These are phyloP conservation scores for Cyberlindnera euphorbiae DNA, from an alignment of 805 yeast species.

Conservation along the genomic window DNA sequence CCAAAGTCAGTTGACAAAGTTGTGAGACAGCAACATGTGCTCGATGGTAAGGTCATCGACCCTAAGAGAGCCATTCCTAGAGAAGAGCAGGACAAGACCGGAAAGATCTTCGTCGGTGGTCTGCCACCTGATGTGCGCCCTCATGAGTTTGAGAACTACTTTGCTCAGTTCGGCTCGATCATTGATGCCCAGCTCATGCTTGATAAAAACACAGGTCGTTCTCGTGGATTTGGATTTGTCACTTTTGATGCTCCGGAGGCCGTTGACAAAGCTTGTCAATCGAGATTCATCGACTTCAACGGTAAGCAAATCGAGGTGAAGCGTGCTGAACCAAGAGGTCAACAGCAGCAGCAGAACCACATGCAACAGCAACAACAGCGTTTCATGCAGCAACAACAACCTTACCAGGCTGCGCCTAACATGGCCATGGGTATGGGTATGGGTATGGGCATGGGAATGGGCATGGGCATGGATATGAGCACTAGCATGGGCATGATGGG, in stretches of 20 bases:
- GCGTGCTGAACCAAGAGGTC: slow-evolving; percentile 79
- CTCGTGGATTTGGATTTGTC: slow-evolving; percentile 95
- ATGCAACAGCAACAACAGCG: slow-evolving; percentile 28
- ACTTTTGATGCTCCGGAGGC: slow-evolving; percentile 94
- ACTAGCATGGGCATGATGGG: slow-evolving; percentile 9
- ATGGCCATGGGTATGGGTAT: slow-evolving; percentile 3
- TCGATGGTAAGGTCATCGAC: slow-evolving; percentile 95
- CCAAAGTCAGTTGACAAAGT: slow-evolving; percentile 84
- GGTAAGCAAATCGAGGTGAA: slow-evolving; percentile 84
- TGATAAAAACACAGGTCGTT: slow-evolving; percentile 94
- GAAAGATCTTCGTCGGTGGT: slow-evolving; percentile 97
- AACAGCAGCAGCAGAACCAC: slow-evolving; percentile 43
- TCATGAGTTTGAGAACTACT: slow-evolving; percentile 79
- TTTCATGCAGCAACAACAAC: slow-evolving; percentile 23
- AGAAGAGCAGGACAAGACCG: slow-evolving; percentile 95
- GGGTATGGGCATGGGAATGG: slow-evolving; percentile 1
- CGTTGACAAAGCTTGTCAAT: slow-evolving; percentile 81
- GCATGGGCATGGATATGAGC: slow-evolving; percentile 4
- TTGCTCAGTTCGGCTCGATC: slow-evolving; percentile 82
- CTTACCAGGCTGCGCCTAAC: slow-evolving; percentile 3
- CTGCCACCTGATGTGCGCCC: slow-evolving; percentile 92
- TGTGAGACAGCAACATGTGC: slow-evolving; percentile 75
- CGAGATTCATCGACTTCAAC: slow-evolving; percentile 75
- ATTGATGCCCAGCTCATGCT: slow-evolving; percentile 96
- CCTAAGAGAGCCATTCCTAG: slow-evolving; percentile 97